phyloP scores from a whole-genome alignment of 768 basidiomycete species.

The Lentinula detonsa region DNA sequence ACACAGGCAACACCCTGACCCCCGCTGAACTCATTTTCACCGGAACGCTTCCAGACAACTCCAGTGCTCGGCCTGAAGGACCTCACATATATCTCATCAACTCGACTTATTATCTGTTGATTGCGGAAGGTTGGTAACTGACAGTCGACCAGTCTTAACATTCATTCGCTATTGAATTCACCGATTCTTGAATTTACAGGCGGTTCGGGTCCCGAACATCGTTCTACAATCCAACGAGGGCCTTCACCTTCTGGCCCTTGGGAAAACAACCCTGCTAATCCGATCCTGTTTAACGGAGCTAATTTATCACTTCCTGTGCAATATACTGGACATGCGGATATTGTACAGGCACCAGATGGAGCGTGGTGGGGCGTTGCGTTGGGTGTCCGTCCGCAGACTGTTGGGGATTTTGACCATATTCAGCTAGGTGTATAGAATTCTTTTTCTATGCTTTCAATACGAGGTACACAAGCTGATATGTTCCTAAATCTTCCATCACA shows the following conservation, averaged over 20 bases:
- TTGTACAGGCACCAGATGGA: constrained; percentile 27
- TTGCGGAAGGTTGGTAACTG: constrained; percentile 28
- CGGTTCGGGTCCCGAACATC: constrained; percentile 27
- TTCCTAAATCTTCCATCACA: not conserved
- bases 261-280: constrained; percentile 33
- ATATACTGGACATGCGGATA: constrained; percentile 31
- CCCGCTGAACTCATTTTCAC: constrained; percentile 28
- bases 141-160: no score
- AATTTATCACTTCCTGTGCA: constrained; percentile 28
- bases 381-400: constrained; percentile 29
- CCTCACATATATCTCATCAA: constrained; percentile 34
- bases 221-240: constrained; percentile 31
- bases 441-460: not conserved
- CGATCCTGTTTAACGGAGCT: constrained; percentile 33
- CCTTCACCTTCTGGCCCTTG: constrained; percentile 33
- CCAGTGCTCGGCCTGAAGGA: constrained; percentile 30
- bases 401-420: constrained; percentile 23
- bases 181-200: constrained; percentile 14
- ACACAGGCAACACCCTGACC: constrained; percentile 29
- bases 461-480: not conserved
- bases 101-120: constrained; percentile 32
- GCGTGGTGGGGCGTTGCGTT: constrained; percentile 35
- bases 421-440: constrained; percentile 21
- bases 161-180: no score
- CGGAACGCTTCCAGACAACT: constrained; percentile 29